These are phyloP conservation scores for Candida anglica DNA, from an alignment of 805 yeast species.

Conservation along the genomic window DNA sequence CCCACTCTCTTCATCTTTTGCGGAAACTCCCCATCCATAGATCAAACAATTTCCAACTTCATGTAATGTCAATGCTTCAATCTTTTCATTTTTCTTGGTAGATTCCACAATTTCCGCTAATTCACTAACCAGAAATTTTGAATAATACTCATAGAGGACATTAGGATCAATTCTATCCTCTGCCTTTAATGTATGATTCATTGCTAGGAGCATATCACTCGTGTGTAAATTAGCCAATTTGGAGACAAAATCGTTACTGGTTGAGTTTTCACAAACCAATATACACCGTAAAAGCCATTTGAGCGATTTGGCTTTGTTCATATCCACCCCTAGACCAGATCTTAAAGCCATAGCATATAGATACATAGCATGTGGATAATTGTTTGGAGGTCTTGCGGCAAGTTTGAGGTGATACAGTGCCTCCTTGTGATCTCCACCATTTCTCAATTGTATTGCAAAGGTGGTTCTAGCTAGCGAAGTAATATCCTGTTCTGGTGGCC, in stretches of 20 bases:
- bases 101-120: slow-evolving; percentile 24
- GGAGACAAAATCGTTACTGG: slow-evolving; percentile 12
- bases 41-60: slow-evolving; percentile 58
- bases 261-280: slow-evolving; percentile 9
- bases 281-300: slow-evolving; percentile 56
- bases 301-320: slow-evolving; percentile 51
- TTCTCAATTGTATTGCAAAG: slow-evolving; percentile 47
- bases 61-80: slow-evolving; percentile 48
- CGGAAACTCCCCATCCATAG: slow-evolving; percentile 51
- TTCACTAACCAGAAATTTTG: slow-evolving; percentile 17
- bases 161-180: slow-evolving; percentile 24
- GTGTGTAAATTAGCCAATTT: slow-evolving; percentile 22
- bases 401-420: slow-evolving; percentile 64
- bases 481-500: slow-evolving; percentile 12
- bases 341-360: slow-evolving; percentile 65
- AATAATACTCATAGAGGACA: slow-evolving; percentile 18
- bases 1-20: slow-evolving; percentile 53
- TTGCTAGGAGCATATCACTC: slow-evolving; percentile 24
- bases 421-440: slow-evolving; percentile 59
- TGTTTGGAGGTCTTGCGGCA: slow-evolving; percentile 59
- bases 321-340: slow-evolving; percentile 64
- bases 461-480: slow-evolving; percentile 34
- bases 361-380: slow-evolving; percentile 57
- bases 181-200: slow-evolving; percentile 17
- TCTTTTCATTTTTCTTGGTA: slow-evolving; percentile 37